A percentile compares a stretch with the other conserved stretches of the same genome.
Evolutionary conservation across 768 basidiomycete species (phyloP).

Genomic region (Cystobasidium ongulense): DNA sequence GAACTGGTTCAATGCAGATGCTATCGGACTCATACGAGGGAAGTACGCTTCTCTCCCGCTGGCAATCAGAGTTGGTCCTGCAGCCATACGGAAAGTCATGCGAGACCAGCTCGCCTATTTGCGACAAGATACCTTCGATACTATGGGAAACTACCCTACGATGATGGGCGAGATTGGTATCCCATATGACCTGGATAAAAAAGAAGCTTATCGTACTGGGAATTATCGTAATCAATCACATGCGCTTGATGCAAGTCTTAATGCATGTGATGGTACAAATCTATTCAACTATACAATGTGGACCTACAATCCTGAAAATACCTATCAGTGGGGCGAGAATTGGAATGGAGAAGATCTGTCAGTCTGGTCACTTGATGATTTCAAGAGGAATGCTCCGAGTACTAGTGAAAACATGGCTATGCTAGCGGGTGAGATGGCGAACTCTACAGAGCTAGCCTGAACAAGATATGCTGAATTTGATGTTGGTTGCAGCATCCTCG

Average conservation of each 20-base stretch:
- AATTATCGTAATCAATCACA: conserved; percentile 54
- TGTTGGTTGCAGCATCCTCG: background rate
- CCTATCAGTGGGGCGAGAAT: conserved; percentile 82
- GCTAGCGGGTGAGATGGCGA: background rate
- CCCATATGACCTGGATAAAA: conserved; percentile 87
- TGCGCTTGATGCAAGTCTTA: conserved; percentile 47
- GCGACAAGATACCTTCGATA: conserved; percentile 61
- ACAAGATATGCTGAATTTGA: background rate
- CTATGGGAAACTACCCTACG: conserved; percentile 63
- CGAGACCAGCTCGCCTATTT: conserved; percentile 74
- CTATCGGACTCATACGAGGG: conserved; percentile 78
- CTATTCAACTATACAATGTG: conserved; percentile 47
- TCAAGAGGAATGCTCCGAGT: conserved; percentile 2
- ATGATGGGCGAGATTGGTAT: conserved; percentile 93
- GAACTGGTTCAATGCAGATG: conserved; percentile 91
- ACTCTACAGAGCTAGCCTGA: background rate
- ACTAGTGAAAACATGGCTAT: background rate
- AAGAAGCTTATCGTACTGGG: conserved; percentile 69
- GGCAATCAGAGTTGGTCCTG: conserved; percentile 73
- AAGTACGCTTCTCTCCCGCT: conserved; percentile 62
- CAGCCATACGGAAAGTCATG: conserved; percentile 68
- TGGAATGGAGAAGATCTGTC: conserved; percentile 97
- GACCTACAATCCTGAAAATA: conserved; percentile 55
- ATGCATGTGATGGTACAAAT: conserved; percentile 48
- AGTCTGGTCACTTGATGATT: conserved; percentile 72